Evolutionary conservation across 2,329 filamentous ascomycete species (phyloP).

Genomic region (Arthrobotrys iridis): DNA sequence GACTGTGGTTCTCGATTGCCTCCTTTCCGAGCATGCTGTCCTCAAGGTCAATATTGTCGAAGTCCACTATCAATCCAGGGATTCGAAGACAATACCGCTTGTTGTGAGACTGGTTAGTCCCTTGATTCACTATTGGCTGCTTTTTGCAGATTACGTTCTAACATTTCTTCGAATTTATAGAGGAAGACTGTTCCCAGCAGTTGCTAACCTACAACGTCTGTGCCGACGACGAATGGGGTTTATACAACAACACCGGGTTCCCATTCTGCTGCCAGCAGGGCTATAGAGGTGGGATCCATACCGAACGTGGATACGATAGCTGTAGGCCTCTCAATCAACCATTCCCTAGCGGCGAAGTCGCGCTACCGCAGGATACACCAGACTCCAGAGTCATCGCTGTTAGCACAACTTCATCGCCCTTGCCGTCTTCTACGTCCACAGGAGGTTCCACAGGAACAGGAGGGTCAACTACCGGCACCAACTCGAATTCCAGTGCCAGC

Average conservation of each 20-base stretch:
- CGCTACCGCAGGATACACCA: conserved; percentile 20
- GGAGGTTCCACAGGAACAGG: background rate
- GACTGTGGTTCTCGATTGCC: conserved; percentile 9
- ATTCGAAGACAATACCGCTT: conserved; percentile 35
- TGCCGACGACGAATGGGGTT: conserved; percentile 20
- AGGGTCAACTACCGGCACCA: background rate
- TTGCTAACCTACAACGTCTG: conserved; percentile 13
- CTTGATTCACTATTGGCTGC: background rate
- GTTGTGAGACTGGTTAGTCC: conserved; percentile 34
- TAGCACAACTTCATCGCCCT: background rate
- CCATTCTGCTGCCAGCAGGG: conserved; percentile 33
- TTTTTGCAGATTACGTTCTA: background rate
- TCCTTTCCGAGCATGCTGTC: conserved; percentile 33
- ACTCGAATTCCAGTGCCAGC: background rate
- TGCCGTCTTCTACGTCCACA: background rate
- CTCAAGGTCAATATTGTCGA: conserved; percentile 22
- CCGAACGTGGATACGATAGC: background rate
- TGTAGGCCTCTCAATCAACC: conserved; percentile 1
- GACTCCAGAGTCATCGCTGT: background rate
- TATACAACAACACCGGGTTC: conserved; percentile 36
- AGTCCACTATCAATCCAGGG: conserved; percentile 16
- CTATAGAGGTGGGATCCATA: background rate
- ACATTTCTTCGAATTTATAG: background rate
- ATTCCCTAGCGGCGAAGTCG: conserved; percentile 11
- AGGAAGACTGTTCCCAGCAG: conserved; percentile 21